Evolutionary conservation across 164 flowering plant species (phyloP), one percentile per base, ranked within the genome.

Genomic region (Cinnamomum chago): DNA sequence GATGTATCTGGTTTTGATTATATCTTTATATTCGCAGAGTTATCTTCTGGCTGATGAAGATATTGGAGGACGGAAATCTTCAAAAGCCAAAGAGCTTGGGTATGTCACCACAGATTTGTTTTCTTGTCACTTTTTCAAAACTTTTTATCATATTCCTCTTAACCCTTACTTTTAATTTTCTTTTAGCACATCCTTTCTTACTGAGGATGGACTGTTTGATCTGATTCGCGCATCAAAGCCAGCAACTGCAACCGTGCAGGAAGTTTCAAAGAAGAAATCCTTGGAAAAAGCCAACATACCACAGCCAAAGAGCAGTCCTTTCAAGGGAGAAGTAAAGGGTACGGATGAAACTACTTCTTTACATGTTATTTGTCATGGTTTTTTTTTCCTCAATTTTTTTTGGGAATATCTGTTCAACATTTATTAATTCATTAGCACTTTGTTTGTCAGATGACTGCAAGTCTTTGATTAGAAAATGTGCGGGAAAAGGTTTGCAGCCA

Each of bases 21-120:
- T n/a, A 33, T 66, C 58, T 35, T 3, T 75, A 22, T 71, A 3
- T 71, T 77, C 85, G 84, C 93, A 95, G 99, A 91, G 78, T 83
- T 95, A 88, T 87, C 94, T 95, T 75, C 84, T 95, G 67, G 94
- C 92, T 67, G 99, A 95, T 86, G 99, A 95, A 84, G 99, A 95
- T 84, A 88, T 95, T 81, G 99, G 85, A 51, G 99, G 99, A 64
- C 78, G 85, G 72, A 95, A 95, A 79, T 93, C 97, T 15, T 62
- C 67, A 24, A 95, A 90, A 84, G 99, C 99, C 58, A 95, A 95
- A 78, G 98, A 93, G 81, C 92, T 95, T 58, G 99, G 99, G 99
- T 91, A 58, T 72, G 89, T 78, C 58, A 33, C 72, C 58, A 62
- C 50, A n/a, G 33, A 64, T 68, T 27, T 24, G 51, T 62, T 60